Base-by-base conservation (phyloP, 2,329 filamentous ascomycete genomes). In the Ilyonectria robusta region DNA sequence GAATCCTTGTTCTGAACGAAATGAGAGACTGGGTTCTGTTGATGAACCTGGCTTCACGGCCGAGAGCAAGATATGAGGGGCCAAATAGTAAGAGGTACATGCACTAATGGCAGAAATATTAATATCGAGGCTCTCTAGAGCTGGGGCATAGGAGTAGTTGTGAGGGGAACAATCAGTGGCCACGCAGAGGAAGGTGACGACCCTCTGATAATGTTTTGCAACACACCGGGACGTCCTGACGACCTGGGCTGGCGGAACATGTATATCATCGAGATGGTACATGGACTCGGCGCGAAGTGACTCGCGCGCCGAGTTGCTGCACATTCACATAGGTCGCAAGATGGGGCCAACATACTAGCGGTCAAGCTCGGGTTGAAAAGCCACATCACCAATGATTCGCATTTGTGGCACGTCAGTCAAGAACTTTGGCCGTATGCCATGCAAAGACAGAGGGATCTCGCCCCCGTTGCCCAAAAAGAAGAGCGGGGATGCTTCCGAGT, bases 401-500 rank as follows among this genome's bases (percentile, higher is more conserved):
- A 53, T 51, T 51, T n/a, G 9, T 53, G 6, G n/a, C 13, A 35
- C 40, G n/a, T 53, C 29, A 21, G 31, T 35, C 29, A 13, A 37
- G 21, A 21, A 29, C 19, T 46, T 44, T 29, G 35, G 31, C 59
- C 40, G 59, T 21, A 37, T 31, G 42, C 48, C 40, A 37, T 31
- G 42, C 48, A 29, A 62, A 62, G 42, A n/a, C 31, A 21, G 59
- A 44, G 46, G 40, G 50, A 46, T 57, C 33, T 57, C 9, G 51
- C 23, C 33, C n/a, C 50, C n/a, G 6, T 8, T 53, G 50, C 4
- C 50, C 42, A 42, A 50, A 33, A 33, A 31, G 35, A 33, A 50
- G 33, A 35, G 19, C 53, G 51, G 59, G 51, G 59, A 57, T 50
- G 51, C 19, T 50, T 37, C 59, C 51, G 59, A 62, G 53, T 62